Percentiles rank a stretch among this genome's conserved stretches.
Evolutionary conservation across 495 filamentous ascomycete genomes (phyloP).

Genomic region (Penicillium parvum): DNA sequence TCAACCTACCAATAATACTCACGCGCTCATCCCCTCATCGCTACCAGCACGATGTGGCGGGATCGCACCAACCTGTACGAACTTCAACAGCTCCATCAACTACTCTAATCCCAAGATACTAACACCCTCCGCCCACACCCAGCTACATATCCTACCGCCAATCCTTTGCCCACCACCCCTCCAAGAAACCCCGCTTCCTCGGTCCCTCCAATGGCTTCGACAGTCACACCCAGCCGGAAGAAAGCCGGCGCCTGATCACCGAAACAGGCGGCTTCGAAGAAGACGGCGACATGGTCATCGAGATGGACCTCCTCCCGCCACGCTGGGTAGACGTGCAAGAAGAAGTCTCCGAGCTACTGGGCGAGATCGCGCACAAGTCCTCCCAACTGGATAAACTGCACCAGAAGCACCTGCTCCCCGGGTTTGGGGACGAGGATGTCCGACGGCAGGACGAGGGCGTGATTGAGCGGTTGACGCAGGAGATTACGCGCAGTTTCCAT

Average conservation of each 20-base stretch:
- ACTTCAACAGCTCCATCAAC: not conserved
- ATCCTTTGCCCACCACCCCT: conserved; percentile 91
- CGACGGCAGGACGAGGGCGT: conserved; percentile 77
- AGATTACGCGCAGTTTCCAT: conserved; percentile 85
- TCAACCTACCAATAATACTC: conserved; percentile 15
- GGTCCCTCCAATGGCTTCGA: conserved; percentile 70
- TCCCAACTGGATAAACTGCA: conserved; percentile 84
- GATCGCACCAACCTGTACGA: conserved; percentile 94
- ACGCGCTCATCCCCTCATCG: conserved; percentile 7
- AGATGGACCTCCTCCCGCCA: conserved; percentile 95
- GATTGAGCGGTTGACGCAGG: conserved; percentile 86
- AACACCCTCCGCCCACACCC: conserved; percentile 7
- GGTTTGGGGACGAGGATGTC: conserved; percentile 91
- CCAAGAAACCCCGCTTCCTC: conserved; percentile 72
- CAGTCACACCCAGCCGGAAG: conserved; percentile 57
- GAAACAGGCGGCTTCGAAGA: conserved; percentile 65
- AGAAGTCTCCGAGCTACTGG: conserved; percentile 80
- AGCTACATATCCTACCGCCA: conserved; percentile 99
- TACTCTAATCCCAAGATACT: not conserved
- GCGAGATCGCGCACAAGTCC: conserved; percentile 75
- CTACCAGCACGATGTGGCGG: conserved; percentile 74
- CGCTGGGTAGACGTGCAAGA: conserved; percentile 95
- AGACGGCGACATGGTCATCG: conserved; percentile 92
- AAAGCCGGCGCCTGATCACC: conserved; percentile 85
- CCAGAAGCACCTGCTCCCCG: conserved; percentile 93